These are phyloP conservation scores for Acanthamoeba lenticulata DNA, from an alignment of 208 protist genomes.

Conservation along the genomic window DNA sequence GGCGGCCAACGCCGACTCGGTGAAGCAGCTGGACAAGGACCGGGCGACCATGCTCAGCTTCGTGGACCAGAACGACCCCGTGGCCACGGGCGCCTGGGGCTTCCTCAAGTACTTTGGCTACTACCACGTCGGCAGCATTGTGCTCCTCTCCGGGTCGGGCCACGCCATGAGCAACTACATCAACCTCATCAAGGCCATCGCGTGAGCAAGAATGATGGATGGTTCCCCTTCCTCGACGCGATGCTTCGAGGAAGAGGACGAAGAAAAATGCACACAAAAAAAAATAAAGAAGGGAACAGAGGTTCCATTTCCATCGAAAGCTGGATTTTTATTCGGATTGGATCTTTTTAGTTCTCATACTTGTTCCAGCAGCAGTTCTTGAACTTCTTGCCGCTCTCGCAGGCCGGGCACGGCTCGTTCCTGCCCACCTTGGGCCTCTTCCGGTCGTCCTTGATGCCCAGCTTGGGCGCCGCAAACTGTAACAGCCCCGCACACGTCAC, in stretches of 20 bases:
- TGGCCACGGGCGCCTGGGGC: neutral
- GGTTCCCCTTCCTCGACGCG: neutral
- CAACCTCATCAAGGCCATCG: neutral
- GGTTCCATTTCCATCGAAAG: too few species aligned
- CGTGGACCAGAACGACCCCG: neutral
- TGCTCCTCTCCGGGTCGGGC: neutral
- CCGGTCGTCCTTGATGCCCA: slow-evolving; percentile 24
- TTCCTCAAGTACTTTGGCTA: slow-evolving; percentile 37
- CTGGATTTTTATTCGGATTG: too few species aligned
- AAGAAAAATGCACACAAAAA: neutral
- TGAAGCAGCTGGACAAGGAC: neutral
- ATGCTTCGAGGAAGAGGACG: neutral
- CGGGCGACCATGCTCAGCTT: neutral
- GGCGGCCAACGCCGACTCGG: neutral
- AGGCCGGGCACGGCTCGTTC: slow-evolving; percentile 7
- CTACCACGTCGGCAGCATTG: neutral
- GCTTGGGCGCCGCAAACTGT: neutral
- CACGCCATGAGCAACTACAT: slow-evolving; percentile 29
- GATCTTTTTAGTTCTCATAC: neutral
- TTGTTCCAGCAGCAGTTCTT: slow-evolving; percentile 3
- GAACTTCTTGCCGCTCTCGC: neutral
- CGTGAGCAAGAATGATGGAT: too few species aligned
- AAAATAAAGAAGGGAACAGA: too few species aligned
- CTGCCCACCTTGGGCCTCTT: neutral
- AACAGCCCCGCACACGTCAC: neutral